phyloP scores from a whole-genome alignment of 805 yeast genomes.

The Wickerhamomyces ciferrii region DNA sequence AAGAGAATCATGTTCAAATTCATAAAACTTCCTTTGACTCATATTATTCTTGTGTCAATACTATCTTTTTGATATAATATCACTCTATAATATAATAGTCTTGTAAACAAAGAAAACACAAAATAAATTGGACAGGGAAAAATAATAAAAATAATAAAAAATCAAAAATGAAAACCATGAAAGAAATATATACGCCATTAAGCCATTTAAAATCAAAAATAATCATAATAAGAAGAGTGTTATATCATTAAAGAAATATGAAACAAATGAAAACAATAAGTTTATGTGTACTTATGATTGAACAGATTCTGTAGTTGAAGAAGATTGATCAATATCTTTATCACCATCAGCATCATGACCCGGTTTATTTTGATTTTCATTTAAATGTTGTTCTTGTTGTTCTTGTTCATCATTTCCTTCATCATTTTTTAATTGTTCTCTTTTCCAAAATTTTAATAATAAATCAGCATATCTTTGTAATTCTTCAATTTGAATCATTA shows the following conservation, averaged over 20 bases:
- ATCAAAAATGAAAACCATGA: no score
- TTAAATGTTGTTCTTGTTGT: background rate
- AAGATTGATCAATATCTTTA: background rate
- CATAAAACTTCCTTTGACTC: no score
- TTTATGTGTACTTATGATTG: background rate
- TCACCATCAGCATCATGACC: background rate
- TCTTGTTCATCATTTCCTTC: background rate
- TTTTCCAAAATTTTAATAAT: conserved; percentile 76
- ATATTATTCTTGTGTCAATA: no score
- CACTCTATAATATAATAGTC: no score
- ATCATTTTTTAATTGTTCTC: conserved; percentile 35
- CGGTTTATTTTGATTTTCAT: background rate
- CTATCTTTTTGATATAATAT: no score
- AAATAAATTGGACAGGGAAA: no score
- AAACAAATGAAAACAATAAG: no score
- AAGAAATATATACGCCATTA: background rate
- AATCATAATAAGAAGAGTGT: no score
- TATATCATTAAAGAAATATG: no score
- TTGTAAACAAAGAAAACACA: no score
- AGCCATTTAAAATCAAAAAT: background rate
- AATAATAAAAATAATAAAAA: no score
- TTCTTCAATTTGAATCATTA: conserved; percentile 87
- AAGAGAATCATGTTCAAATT: no score
- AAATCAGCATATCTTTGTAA: conserved; percentile 87
- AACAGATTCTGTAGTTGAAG: background rate